A percentile compares a stretch with the other conserved stretches of the same genome.
Evolutionary conservation across 805 yeast species (phyloP).

Genomic region (Pichia cabralensis): DNA sequence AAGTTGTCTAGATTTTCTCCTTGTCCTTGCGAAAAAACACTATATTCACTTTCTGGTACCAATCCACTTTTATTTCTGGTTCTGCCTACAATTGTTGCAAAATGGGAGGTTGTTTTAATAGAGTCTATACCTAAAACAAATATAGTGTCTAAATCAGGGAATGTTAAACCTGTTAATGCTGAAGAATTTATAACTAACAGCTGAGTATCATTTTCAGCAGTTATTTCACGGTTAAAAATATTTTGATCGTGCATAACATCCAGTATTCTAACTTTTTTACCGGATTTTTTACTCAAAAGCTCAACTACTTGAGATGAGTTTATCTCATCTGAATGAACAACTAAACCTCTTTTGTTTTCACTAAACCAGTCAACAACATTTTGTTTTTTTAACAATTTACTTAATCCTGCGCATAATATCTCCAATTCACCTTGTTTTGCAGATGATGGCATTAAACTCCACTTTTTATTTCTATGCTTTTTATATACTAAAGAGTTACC

Average conservation of each 20-base stretch:
- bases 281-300: constrained; percentile 7
- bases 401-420: constrained; percentile 18
- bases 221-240: constrained; percentile 7
- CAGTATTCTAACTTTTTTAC: constrained; percentile 9
- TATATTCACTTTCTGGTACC: constrained; percentile 11
- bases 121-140: constrained; percentile 26
- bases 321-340: constrained; percentile 23
- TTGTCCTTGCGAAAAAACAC: constrained; percentile 9
- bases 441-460: constrained; percentile 4
- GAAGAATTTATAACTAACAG: constrained; percentile 19
- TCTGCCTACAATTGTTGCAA: constrained; percentile 21
- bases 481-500: constrained; percentile 17
- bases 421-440: constrained; percentile 16
- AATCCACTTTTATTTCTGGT: constrained; percentile 17
- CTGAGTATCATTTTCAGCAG: constrained; percentile 8
- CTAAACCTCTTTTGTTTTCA: constrained; percentile 9
- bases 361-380: constrained; percentile 2
- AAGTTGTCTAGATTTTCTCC: constrained; percentile 1
- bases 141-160: constrained; percentile 19
- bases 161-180: constrained; percentile 19
- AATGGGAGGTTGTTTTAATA: constrained; percentile 14
- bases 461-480: constrained; percentile 18
- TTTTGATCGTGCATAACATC: constrained; percentile 9
- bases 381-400: constrained; percentile 14
- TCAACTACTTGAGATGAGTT: constrained; percentile 12